Percentiles rank a stretch among this genome's conserved stretches.
Conservation (phyloP, 352 stramenopile species). For the Phytophthora hibernalis region DNA sequence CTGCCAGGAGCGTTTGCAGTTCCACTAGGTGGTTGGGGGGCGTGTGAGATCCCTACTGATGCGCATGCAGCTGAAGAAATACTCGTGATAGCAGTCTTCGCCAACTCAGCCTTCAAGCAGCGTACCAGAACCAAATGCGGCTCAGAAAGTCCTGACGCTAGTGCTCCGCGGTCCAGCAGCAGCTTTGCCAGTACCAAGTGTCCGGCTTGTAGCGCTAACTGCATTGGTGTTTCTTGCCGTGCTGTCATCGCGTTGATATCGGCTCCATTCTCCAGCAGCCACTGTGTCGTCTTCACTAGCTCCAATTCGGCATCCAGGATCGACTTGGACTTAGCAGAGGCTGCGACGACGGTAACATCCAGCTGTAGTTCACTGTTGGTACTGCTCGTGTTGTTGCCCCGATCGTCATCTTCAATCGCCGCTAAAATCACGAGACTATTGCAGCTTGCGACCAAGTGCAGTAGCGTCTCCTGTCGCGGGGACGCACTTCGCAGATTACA, state of each 20-base stretch:
- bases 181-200: conserved; percentile 65
- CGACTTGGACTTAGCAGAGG: conserved; percentile 38
- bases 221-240: conserved; percentile 57
- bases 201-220: conserved; percentile 59
- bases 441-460: conserved; percentile 73
- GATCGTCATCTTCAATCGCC: conserved; percentile 20
- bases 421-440: conserved; percentile 39
- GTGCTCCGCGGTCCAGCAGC: conserved; percentile 56
- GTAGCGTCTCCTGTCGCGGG: conserved; percentile 48
- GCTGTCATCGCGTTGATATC: conserved; percentile 64
- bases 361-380: conserved; percentile 27
- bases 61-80: conserved; percentile 46
- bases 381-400: conserved; percentile 34
- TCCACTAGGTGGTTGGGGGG: conserved; percentile 9
- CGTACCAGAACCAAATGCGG: conserved; percentile 54
- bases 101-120: conserved; percentile 57
- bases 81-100: conserved; percentile 69
- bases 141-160: conserved; percentile 52
- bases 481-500: conserved; percentile 47
- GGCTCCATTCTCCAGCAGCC: conserved; percentile 80
- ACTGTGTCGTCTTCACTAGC: conserved; percentile 68
- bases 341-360: conserved; percentile 24
- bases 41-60: conserved; percentile 12
- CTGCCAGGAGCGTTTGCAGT: conserved; percentile 20
- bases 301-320: conserved; percentile 56